Conservation (phyloP, 352 stramenopile genomes). For the Pythium chondricola region DNA sequence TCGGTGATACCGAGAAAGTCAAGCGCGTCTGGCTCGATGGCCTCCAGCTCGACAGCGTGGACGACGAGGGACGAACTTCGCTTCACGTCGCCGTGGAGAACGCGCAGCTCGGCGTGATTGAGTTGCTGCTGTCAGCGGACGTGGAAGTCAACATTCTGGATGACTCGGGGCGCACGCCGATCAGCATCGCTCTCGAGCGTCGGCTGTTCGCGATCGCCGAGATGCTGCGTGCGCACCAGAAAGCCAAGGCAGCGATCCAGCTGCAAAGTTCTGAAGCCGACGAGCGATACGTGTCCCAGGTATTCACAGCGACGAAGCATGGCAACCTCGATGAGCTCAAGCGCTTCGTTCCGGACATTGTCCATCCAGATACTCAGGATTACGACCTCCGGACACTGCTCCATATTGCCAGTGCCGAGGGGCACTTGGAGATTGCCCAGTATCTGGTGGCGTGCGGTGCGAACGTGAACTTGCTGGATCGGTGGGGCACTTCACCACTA, state of each 20-base stretch:
- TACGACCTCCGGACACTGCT: slow-evolving; percentile 70
- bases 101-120: slow-evolving; percentile 59
- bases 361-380: slow-evolving; percentile 66
- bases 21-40: slow-evolving; percentile 71
- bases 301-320: slow-evolving; percentile 50
- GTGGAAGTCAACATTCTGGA: slow-evolving; percentile 56
- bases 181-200: slow-evolving; percentile 62
- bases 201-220: slow-evolving; percentile 46
- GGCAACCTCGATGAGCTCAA: slow-evolving; percentile 42
- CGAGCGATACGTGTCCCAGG: slow-evolving; percentile 36
- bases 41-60: slow-evolving; percentile 49
- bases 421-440: slow-evolving; percentile 42
- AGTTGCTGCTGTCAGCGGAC: slow-evolving; percentile 68
- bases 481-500: slow-evolving; percentile 68
- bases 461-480: slow-evolving; percentile 75
- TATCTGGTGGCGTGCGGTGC: slow-evolving; percentile 63
- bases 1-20: slow-evolving; percentile 66
- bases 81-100: slow-evolving; percentile 78
- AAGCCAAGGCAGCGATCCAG: slow-evolving; percentile 35
- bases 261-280: slow-evolving; percentile 26
- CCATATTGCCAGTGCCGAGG: slow-evolving; percentile 70
- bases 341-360: slow-evolving; percentile 42
- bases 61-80: slow-evolving; percentile 48
- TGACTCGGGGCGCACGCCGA: slow-evolving; percentile 41
- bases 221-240: slow-evolving; percentile 56